Base-by-base conservation (phyloP, 768 basidiomycete species). In the Scleroderma bovista region DNA sequence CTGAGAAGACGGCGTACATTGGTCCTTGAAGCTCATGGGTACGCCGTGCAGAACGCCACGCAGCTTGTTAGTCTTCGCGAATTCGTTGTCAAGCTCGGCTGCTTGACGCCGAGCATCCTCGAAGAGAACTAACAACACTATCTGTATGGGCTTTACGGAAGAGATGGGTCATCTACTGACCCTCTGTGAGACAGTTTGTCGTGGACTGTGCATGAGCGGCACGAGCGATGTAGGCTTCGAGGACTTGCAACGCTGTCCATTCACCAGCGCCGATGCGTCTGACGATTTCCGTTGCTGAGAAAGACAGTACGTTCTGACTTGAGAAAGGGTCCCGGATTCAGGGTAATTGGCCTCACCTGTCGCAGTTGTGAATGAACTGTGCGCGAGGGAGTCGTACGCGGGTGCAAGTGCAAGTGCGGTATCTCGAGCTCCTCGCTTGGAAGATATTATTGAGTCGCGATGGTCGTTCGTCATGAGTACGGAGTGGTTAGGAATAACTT, bases 171-270 rank as follows among this genome's bases (percentile, higher is more conserved):
- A n/a, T 6, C 20, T 3, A 53, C 71, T 47, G 37, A 86, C 89
- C 80, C 76, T 92, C 89, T 1, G 90, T 93, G 38, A 91, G 57
- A 59, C 86, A 88, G 59, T 91, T 92, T 3, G 83, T 86, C 52
- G 70, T 69, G 32, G 69, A 63, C 12, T 92, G 88, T 3, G 85
- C 85, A 23, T 76, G 62, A 29, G 58, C 73, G 2, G 75, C 76
- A 17, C 70, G 75, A 10, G 74, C 65, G 48, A 75, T 73, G 58
- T 75, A 71, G 34, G 73, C 76, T 15, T 62, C 60, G 36, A 76
- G 63, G 2, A 78, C 76, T 47, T 68, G 59, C 11, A 64, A 61
- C 6, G 77, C 74, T 2, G 76, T 79, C 77, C 77, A 78, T 57
- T 64, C 51, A 6, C 74, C 65, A 4, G 52, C 52, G 26, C 60